phyloP scores from a whole-genome alignment of 129 eudicot species.

The Lactuca saligna region DNA sequence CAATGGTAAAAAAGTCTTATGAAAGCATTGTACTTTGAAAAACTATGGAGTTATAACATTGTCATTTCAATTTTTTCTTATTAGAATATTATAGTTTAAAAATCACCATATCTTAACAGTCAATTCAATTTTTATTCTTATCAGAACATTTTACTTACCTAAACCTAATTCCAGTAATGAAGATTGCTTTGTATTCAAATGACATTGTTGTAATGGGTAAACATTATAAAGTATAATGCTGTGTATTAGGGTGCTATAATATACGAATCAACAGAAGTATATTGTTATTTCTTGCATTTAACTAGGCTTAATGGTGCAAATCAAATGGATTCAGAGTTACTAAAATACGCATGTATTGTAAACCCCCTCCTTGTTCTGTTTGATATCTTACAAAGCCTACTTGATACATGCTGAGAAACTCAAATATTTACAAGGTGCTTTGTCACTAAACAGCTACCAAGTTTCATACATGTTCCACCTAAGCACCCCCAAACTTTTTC shows the following conservation, averaged over 20 bases:
- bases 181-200: not conserved
- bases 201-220: not conserved
- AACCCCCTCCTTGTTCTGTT: not conserved
- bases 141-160: not conserved
- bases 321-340: not conserved
- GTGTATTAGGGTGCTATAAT: not conserved
- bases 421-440: conserved; percentile 27
- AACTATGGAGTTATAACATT: too few species aligned
- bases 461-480: not conserved
- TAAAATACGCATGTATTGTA: conserved; percentile 12
- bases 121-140: not conserved
- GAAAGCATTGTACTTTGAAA: too few species aligned
- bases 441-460: too few species aligned
- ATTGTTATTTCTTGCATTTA: not conserved
- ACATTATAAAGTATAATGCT: too few species aligned
- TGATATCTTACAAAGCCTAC: conserved; percentile 25
- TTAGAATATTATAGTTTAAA: too few species aligned
- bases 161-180: not conserved
- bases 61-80: too few species aligned
- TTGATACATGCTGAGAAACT: conserved; percentile 19
- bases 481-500: conserved; percentile 3
- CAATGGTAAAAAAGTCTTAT: not conserved
- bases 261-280: not conserved
- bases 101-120: not conserved
- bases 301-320: conserved; percentile 21